phyloP scores from a whole-genome alignment of 2,329 filamentous ascomycete species.

The Amphichorda felina region DNA sequence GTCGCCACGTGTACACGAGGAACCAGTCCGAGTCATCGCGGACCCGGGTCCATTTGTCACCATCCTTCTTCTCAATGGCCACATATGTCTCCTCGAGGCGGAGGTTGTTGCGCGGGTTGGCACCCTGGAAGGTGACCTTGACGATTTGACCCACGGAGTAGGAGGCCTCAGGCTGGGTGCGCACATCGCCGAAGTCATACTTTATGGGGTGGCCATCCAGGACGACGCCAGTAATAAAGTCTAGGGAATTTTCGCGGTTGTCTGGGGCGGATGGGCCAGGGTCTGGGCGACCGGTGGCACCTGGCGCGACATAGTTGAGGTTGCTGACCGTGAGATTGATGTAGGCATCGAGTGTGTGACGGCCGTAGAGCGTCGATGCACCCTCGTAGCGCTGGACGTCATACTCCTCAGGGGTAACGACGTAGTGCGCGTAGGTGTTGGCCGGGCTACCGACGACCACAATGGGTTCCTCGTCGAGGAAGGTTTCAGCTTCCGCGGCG shows the following conservation, averaged over 20 bases:
- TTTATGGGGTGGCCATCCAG: slow-evolving; percentile 56
- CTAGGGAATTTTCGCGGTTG: slow-evolving; percentile 63
- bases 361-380: slow-evolving; percentile 83
- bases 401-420: slow-evolving; percentile 71
- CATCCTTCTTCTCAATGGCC: slow-evolving; percentile 52
- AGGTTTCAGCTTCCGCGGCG: slow-evolving; percentile 32
- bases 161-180: slow-evolving; percentile 35
- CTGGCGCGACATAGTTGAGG: slow-evolving; percentile 23
- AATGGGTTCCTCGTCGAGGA: slow-evolving; percentile 44
- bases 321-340: slow-evolving; percentile 73
- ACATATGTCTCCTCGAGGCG: slow-evolving; percentile 67
- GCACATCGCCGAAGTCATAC: slow-evolving; percentile 58
- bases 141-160: slow-evolving; percentile 53
- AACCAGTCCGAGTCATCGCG: slow-evolving; percentile 74
- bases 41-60: slow-evolving; percentile 48
- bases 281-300: slow-evolving; percentile 25
- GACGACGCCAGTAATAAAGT: slow-evolving; percentile 71
- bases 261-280: slow-evolving; percentile 60
- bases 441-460: slow-evolving; percentile 81
- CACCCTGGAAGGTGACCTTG: slow-evolving; percentile 63
- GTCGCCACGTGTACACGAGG: slow-evolving; percentile 68
- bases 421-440: slow-evolving; percentile 83
- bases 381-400: slow-evolving; percentile 83
- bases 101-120: slow-evolving; percentile 84
- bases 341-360: slow-evolving; percentile 71